phyloP scores from a whole-genome alignment of 495 filamentous ascomycete species.

The Annulohypoxylon maeteangense region DNA sequence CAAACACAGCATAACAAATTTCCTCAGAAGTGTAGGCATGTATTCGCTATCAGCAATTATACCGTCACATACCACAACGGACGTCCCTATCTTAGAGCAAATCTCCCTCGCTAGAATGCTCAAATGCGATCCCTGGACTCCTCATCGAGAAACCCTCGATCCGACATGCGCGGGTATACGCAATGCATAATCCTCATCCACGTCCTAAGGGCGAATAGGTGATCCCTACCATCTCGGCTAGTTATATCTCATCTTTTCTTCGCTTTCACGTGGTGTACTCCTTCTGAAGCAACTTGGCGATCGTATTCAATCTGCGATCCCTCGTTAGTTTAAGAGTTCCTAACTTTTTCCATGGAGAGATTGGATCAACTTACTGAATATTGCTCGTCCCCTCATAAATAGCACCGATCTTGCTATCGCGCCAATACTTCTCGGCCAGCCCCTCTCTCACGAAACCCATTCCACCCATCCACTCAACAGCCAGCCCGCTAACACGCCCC shows the following conservation, averaged over 20 bases:
- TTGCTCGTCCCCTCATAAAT: slow-evolving; percentile 95
- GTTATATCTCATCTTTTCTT: neutral
- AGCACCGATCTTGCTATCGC: slow-evolving; percentile 97
- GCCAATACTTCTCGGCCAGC: slow-evolving; percentile 96
- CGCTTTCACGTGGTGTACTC: slow-evolving; percentile 72
- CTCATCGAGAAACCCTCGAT: neutral
- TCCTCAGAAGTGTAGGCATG: neutral
- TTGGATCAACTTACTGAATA: slow-evolving; percentile 60
- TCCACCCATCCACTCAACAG: slow-evolving; percentile 98
- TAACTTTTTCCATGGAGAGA: neutral
- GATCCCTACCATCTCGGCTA: neutral
- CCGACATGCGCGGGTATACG: neutral
- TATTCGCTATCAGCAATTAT: neutral
- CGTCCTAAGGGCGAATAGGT: neutral
- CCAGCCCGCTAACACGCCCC: slow-evolving; percentile 82
- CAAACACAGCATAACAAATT: neutral
- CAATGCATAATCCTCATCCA: neutral
- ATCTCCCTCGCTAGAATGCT: neutral
- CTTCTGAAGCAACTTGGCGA: slow-evolving; percentile 92
- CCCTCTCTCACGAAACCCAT: slow-evolving; percentile 97
- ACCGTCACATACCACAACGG: neutral
- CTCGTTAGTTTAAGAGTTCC: slow-evolving; percentile 54
- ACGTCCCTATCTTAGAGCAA: neutral
- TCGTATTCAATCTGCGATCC: slow-evolving; percentile 87
- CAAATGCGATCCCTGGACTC: neutral